Base-by-base conservation (phyloP, 164 flowering plant species). In the Litsea cubeba region DNA sequence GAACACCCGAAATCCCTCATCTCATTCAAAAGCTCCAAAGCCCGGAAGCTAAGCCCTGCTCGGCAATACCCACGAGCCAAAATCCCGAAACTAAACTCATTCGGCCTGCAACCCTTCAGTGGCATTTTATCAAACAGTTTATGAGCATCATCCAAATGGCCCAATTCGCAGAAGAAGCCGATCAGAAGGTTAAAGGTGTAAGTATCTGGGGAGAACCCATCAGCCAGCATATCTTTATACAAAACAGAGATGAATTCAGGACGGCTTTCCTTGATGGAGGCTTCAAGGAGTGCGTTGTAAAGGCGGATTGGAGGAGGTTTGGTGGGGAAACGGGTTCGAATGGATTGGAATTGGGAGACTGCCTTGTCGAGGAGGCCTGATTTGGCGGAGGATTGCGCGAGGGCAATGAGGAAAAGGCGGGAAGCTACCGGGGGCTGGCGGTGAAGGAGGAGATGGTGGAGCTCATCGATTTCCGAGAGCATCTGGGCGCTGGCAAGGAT, bases 21-120 rank as follows among this genome's bases (percentile, higher is more conserved):
- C 74, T 72, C 73, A 75, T 89, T 77, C 78, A 93, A 71, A 79
- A 95, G 72, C 86, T 86, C 86, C 83, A 91, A 66, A 1, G 84
- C 97, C 71, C 75, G 49, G 6, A 0, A 3, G 60, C 75, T 75
- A 62, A 80, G 82, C 71, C 96, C 91, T 40, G 78, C 72, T 74
- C 77, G 82, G 70, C 99, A 95, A 80, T 91, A 92, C 76, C 97
- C 99, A 57, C 91, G 86, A 74, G 88, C 83, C 95, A 93, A 81
- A 80, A 95, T 85, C 80, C 95, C 95, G 73, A 88, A 86, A 85
- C 83, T 92, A 69, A 77, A 93, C 84, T 83, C 91, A 79, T 93
- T 91, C 3, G 95, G 97, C n/a, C 24, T 10, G 81, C 95, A 92
- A 17, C 90, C 93, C 76, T 90, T 95, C 40, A 81, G 80, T 58